A percentile compares a stretch with the other conserved stretches of the same genome.
Conservation (phyloP, 768 basidiomycete species). For the Dacryopinax primogenitus region DNA sequence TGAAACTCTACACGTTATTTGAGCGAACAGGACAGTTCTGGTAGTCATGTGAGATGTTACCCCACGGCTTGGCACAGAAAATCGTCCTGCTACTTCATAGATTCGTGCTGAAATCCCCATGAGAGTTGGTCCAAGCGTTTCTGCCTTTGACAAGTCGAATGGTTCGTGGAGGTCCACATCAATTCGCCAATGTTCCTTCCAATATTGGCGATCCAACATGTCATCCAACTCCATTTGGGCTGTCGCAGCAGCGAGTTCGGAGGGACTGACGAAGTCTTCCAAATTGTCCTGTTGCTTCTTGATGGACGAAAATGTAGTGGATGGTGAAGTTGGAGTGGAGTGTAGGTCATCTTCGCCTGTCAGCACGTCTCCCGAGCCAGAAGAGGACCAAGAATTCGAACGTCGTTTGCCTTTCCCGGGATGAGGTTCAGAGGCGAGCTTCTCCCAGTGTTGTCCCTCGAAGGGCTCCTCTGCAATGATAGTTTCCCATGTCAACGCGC, state of each 20-base stretch:
- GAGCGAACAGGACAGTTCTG: background rate
- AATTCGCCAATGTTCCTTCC: slow-evolving; percentile 52
- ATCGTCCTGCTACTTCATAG: background rate
- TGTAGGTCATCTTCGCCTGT: background rate
- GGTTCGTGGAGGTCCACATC: slow-evolving; percentile 32
- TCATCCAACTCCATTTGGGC: slow-evolving; percentile 38
- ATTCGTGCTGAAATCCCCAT: background rate
- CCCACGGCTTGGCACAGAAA: background rate
- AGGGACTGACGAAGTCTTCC: background rate
- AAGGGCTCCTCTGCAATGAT: slow-evolving; percentile 73
- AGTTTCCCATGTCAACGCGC: slow-evolving; percentile 53
- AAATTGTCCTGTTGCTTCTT: background rate
- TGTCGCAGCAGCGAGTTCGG: background rate
- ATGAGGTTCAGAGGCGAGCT: background rate
- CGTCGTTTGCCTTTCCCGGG: background rate
- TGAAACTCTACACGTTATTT: slow-evolving; percentile 40
- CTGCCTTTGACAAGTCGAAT: slow-evolving; percentile 58
- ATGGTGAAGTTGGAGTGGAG: background rate
- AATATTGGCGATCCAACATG: slow-evolving; percentile 54
- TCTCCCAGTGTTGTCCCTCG: slow-evolving; percentile 77
- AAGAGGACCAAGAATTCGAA: background rate
- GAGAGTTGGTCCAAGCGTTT: slow-evolving; percentile 39
- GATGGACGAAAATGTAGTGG: background rate
- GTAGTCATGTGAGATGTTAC: background rate
- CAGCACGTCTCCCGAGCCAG: background rate